Base-by-base conservation (phyloP, 768 basidiomycete genomes). In the Russula dissimulans region DNA sequence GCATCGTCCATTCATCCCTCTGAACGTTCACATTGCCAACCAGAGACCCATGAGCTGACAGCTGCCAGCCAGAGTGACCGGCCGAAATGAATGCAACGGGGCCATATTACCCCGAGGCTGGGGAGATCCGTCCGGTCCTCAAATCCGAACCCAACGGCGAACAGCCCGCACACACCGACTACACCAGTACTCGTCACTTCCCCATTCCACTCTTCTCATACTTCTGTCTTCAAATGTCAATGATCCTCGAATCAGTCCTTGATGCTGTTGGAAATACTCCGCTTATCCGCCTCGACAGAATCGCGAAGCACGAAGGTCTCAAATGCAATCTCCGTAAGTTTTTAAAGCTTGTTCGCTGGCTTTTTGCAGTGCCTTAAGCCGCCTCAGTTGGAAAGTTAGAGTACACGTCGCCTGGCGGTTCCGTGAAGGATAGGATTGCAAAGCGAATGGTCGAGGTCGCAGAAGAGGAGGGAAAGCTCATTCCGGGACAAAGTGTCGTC, bases 381-480 rank as follows among this genome's bases (percentile, higher is more conserved):
- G 54, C 39, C 18, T 44, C 18, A 95, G 90, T 95, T 69, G 95
- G 80, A 7, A 97, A 97, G 73, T 78, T 89, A 15, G 95, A 99
- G 67, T 97, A 83, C 70, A 81, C 90, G 69, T 93, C 90, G 18
- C 86, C 85, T 2, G 97, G 95, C 10, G 95, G 95, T 3, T 93
- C 89, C 3, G 88, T 97, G 60, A 99, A 99, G 75, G 95, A 98
- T 70, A 79, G 95, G 60, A 95, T 98, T 55, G 95, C 94, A 31
- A 95, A 92, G 71, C 85, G 91, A 11, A 99, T 99, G 95, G 83
- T 98, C 2, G 87, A 93, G 65, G 82, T 86, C n/a, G 97, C 95
- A 6, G 97, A 99, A 77, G 78, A 78, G 56, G 86, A 91, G 38
- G 95, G 94, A 38, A 84, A 77, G 52, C 82, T 99, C 43, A 79